These are phyloP conservation scores for Suhomyces kilbournensis DNA, from an alignment of 805 yeast genomes.

Conservation along the genomic window DNA sequence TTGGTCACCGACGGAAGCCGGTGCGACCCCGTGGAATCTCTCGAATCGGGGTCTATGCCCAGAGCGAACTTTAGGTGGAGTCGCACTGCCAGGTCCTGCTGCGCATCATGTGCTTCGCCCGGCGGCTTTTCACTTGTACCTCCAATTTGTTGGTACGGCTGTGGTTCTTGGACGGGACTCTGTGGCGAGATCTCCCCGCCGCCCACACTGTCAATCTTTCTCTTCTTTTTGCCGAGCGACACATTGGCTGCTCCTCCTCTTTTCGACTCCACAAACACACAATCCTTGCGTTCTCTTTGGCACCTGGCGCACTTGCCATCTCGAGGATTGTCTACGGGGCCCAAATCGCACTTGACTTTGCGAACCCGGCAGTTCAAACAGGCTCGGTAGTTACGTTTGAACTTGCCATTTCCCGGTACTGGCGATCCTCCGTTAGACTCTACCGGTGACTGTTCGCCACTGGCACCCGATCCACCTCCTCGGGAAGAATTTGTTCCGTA, in stretches of 20 bases:
- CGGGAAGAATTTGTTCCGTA: not conserved
- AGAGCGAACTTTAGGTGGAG: not conserved
- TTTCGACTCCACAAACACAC: conserved; percentile 55
- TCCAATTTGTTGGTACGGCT: not conserved
- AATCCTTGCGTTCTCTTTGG: conserved; percentile 74
- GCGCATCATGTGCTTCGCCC: not conserved
- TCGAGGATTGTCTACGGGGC: conserved; percentile 65
- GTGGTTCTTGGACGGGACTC: not conserved
- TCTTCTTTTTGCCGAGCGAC: conserved; percentile 52
- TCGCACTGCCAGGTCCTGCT: not conserved
- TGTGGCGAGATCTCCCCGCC: not conserved
- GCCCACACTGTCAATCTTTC: conserved; percentile 28
- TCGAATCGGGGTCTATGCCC: not conserved
- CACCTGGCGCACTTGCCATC: conserved; percentile 87
- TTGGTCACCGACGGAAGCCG: conserved; percentile 14
- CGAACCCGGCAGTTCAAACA: conserved; percentile 82
- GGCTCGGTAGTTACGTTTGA: conserved; percentile 72
- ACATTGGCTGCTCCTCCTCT: conserved; percentile 23
- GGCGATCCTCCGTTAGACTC: not conserved
- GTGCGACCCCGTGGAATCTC: not conserved
- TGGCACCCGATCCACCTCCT: not conserved
- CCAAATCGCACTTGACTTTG: conserved; percentile 84
- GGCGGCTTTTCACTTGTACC: not conserved
- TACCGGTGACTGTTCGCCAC: not conserved
- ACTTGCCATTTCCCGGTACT: conserved; percentile 20